A percentile compares a stretch with the other conserved stretches of the same genome.
Evolutionary conservation across 1,284 basidiomycete species (phyloP).

Genomic region (Trametes hirsuta): DNA sequence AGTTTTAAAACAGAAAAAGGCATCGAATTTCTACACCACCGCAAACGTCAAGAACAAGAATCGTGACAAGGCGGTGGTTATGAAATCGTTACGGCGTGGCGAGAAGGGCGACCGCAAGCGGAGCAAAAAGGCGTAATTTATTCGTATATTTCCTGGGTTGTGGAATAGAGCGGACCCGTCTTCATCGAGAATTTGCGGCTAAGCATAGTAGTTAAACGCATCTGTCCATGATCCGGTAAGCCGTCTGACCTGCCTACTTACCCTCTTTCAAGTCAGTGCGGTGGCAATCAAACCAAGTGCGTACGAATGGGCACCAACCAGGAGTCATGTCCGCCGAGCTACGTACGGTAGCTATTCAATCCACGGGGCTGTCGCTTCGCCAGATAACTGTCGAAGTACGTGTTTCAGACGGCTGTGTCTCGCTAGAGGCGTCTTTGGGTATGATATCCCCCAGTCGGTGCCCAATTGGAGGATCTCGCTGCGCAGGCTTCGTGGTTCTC

Average conservation of each 20-base stretch:
- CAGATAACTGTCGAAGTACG: too few species aligned
- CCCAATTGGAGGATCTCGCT: too few species aligned
- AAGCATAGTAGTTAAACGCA: too few species aligned
- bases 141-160: neutral
- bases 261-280: neutral
- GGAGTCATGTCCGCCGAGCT: too few species aligned
- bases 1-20: conserved; percentile 64
- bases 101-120: conserved; percentile 25
- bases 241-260: too few species aligned
- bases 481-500: too few species aligned
- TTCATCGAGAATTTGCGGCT: neutral
- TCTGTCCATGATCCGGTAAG: too few species aligned
- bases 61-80: conserved; percentile 59
- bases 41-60: conserved; percentile 92
- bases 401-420: neutral
- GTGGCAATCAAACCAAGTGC: too few species aligned
- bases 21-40: conserved; percentile 88
- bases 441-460: too few species aligned
- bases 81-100: conserved; percentile 41
- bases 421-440: neutral
- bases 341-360: too few species aligned
- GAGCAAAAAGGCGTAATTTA: conserved; percentile 7
- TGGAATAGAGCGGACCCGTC: neutral
- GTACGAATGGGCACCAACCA: too few species aligned
- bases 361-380: too few species aligned